Base-by-base conservation (phyloP, 352 stramenopile species). In the Globisporangium echinulatum region DNA sequence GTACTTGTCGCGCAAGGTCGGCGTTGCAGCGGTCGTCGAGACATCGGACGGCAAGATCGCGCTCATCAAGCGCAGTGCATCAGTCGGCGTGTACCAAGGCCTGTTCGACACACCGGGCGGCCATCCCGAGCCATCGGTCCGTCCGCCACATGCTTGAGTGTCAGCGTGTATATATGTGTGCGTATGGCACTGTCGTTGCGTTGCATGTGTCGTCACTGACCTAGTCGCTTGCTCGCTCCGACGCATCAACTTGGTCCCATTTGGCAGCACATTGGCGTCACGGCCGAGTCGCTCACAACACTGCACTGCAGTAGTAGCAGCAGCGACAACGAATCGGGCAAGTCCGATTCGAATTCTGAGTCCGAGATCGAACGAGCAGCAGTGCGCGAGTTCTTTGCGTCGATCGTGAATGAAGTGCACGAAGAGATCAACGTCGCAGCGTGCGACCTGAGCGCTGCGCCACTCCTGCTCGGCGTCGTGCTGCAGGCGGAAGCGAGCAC, bases 1-100 rank as follows among this genome's bases (percentile, higher is more conserved):
- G 52, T 91, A 82, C 59, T 44, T 92, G 11, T 94, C 85, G 10
- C 67, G 80, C 37, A 94, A 94, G 72, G 72, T 94, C 43, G 85
- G 85, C 38, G 82, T 94, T 50, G 84, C 85, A 0, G 85, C 71
- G 1, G 69, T 80, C 11, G 61, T 94, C 13, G 79, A 90, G 72
- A 92, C 82, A 1, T 48, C 43, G 0, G 82, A 94, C 63, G 67
- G 55, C 5, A 67, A 83, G 5, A 56, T 94, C 10, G 82, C 74
- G 49, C 71, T 94, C 52, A 81, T 94, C 56, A 70, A 82, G 57
- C 71, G 85, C 19, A 92, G 81, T 59, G 67, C 70, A 15, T 62
- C 58, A 38, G 82, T 92, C 58, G 83, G 82, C 50, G 65, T 88
- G 11, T 94, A 94, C 64, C 79, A 83, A 50, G 58, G 88, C 38